These are phyloP conservation scores for Cryptomeria japonica DNA, from an alignment of 75 land plant genomes.

Conservation along the genomic window DNA sequence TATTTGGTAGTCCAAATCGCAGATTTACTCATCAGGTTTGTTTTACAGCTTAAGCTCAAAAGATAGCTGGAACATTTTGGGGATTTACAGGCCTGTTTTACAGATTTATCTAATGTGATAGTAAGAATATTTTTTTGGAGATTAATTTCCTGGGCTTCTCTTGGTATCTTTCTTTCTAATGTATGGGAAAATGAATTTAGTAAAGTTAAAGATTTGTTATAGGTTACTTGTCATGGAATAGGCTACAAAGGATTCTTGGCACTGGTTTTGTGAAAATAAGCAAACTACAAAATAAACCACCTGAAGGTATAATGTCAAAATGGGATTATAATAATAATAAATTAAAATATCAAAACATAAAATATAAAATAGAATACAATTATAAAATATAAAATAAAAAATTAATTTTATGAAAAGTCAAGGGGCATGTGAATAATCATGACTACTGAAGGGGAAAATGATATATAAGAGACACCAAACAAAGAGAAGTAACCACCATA, in stretches of 20 bases:
- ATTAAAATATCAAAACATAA: too few species aligned
- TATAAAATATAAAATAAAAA: too few species aligned
- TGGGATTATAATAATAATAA: too few species aligned
- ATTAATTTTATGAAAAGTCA: too few species aligned
- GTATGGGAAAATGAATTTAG: background rate
- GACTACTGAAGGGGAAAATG: too few species aligned
- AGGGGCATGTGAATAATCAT: too few species aligned
- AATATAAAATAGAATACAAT: too few species aligned
- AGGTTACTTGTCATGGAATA: background rate
- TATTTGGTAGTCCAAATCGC: slow-evolving; percentile 96
- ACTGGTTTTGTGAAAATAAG: background rate
- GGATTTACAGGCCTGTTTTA: slow-evolving; percentile 43
- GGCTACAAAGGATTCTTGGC: background rate
- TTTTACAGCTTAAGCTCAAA: background rate
- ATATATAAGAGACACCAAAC: too few species aligned
- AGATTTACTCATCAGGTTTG: slow-evolving; percentile 93
- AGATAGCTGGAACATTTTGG: background rate
- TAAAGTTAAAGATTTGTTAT: background rate
- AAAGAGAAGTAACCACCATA: too few species aligned
- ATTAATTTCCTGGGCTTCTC: background rate
- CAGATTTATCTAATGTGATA: background rate
- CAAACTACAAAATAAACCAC: background rate
- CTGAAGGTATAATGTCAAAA: background rate
- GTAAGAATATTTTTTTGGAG: background rate
- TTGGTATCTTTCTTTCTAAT: background rate